Conservation (phyloP, 331 rosid species). For the Dryas integrifolia region DNA sequence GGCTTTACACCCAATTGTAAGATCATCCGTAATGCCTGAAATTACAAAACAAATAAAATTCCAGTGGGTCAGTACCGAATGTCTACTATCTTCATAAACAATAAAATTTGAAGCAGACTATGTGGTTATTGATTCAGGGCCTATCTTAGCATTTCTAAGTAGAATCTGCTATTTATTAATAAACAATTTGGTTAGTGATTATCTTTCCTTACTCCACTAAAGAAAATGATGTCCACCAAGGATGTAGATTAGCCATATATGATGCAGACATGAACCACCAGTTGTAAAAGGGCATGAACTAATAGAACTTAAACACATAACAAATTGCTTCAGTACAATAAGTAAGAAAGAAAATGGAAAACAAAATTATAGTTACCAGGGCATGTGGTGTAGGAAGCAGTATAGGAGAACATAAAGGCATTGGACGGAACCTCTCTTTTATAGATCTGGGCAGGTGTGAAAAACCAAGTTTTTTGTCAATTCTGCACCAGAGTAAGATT, state of each 20-base stretch:
- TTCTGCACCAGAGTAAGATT: slow-evolving; percentile 49
- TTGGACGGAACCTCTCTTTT: slow-evolving; percentile 80
- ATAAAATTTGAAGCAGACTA: not conserved
- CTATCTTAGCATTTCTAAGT: not conserved
- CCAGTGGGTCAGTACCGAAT: slow-evolving; percentile 18
- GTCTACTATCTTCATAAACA: not conserved
- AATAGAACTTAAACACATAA: slow-evolving; percentile 9
- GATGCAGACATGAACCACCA: not conserved
- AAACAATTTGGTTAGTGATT: not conserved
- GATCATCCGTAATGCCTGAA: slow-evolving; percentile 86
- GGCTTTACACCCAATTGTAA: slow-evolving; percentile 93
- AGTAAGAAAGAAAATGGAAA: slow-evolving; percentile 14
- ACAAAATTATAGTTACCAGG: slow-evolving; percentile 49
- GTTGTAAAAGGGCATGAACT: slow-evolving; percentile 3
- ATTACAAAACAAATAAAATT: slow-evolving; percentile 26
- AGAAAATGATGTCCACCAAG: not conserved
- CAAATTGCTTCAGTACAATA: not conserved
- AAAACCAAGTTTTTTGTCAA: slow-evolving; percentile 50
- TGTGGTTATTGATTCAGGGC: not conserved
- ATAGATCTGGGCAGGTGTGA: slow-evolving; percentile 44
- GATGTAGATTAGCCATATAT: not conserved
- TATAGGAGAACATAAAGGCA: slow-evolving; percentile 91
- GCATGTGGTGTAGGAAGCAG: slow-evolving; percentile 96
- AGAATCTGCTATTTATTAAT: not conserved
- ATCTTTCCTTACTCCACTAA: not conserved